These are phyloP conservation scores for Monosporozyma servazzii DNA, from an alignment of 805 yeast genomes.

Conservation along the genomic window DNA sequence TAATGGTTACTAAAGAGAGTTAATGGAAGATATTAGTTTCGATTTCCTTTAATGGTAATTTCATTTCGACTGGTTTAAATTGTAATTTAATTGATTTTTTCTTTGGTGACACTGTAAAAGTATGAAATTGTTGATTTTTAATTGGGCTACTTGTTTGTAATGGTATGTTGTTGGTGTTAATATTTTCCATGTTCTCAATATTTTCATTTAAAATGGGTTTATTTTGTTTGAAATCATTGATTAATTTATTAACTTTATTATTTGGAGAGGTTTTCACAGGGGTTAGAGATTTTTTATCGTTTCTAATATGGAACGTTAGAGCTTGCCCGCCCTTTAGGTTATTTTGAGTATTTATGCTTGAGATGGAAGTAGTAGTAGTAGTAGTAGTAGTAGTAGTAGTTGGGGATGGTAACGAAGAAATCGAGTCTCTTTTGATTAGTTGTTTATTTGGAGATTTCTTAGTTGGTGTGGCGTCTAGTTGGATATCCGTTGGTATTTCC, in stretches of 20 bases:
- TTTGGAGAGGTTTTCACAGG: constrained; percentile 27
- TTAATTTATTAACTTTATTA: constrained; percentile 27
- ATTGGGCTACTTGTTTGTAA: background rate
- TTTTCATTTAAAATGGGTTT: background rate
- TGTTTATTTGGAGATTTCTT: constrained; percentile 7
- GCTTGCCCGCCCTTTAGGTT: constrained; percentile 24
- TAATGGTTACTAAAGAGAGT: background rate
- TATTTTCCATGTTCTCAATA: background rate
- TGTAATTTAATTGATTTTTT: constrained; percentile 8
- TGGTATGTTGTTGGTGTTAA: background rate
- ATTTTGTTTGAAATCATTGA: constrained; percentile 14
- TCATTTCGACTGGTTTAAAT: constrained; percentile 9
- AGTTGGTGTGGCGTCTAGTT: constrained; percentile 11
- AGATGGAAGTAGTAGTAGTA: constrained; percentile 1
- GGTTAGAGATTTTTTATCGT: constrained; percentile 24
- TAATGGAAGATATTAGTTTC: constrained; percentile 12
- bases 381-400: constrained; percentile 6
- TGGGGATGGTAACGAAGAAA: background rate
- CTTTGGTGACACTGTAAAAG: constrained; percentile 3
- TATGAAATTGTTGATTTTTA: constrained; percentile 1
- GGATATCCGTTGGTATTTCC: constrained; percentile 3
- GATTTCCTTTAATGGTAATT: constrained; percentile 16
- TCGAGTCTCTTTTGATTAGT: constrained; percentile 1
- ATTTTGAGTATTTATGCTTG: background rate
- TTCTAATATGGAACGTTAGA: constrained; percentile 26